Conservation (phyloP, 2,329 filamentous ascomycete genomes). For the Hypoxylon sp. region DNA sequence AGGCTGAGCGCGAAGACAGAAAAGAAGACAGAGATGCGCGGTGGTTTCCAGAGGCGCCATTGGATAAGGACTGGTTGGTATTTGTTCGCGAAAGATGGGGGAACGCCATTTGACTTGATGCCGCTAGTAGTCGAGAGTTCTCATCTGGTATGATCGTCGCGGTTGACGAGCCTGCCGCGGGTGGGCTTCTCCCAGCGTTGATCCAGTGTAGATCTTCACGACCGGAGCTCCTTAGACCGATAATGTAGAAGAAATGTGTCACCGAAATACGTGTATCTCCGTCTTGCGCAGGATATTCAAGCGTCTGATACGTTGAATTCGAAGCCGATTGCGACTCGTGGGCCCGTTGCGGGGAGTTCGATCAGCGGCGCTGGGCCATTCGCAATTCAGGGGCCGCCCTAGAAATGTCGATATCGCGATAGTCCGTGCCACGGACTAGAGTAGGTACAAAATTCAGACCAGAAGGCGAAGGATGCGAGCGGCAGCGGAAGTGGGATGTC, state of each 20-base stretch:
- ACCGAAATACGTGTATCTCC: conserved; percentile 10
- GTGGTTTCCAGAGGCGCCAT: conserved; percentile 52
- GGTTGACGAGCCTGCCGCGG: conserved; percentile 33
- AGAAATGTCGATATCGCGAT: conserved; percentile 30
- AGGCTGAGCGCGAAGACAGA: conserved; percentile 68
- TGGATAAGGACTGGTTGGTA: conserved; percentile 54
- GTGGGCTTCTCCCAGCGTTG: conserved; percentile 23
- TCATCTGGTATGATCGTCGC: conserved; percentile 40
- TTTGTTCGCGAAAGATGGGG: conserved; percentile 59
- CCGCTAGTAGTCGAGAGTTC: conserved; percentile 51
- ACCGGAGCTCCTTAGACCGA: conserved; percentile 24
- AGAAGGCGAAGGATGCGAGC: conserved; percentile 13
- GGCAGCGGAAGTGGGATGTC: conserved; percentile 25
- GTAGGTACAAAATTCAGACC: conserved; percentile 16
- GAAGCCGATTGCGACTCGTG: conserved; percentile 24
- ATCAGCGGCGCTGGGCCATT: conserved; percentile 36
- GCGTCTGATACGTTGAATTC: conserved; percentile 7
- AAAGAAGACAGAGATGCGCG: conserved; percentile 74
- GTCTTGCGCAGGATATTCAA: conserved; percentile 15
- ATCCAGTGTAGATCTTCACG: conserved; percentile 27
- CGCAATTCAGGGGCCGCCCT: conserved; percentile 31
- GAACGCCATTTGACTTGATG: conserved; percentile 56
- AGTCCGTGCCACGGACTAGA: conserved; percentile 13
- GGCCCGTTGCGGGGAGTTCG: conserved; percentile 33
- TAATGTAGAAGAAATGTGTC: background rate